Base-by-base conservation (phyloP, 495 filamentous ascomycete genomes). In the Aspergillus egyptiacus region DNA sequence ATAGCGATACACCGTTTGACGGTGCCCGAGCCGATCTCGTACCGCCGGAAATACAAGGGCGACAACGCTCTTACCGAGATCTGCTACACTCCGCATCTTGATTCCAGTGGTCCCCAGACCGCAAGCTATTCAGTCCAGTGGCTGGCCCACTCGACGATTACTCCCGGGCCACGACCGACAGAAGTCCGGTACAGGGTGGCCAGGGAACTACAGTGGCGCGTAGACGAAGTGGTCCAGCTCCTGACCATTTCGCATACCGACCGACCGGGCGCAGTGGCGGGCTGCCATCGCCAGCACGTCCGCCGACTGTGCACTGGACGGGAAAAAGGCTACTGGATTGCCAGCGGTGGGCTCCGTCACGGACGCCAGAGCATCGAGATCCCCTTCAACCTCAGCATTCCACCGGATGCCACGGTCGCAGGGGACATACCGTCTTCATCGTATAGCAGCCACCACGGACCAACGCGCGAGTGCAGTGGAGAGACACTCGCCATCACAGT, bases 181-280 rank as follows among this genome's bases (percentile, higher is more conserved):
- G 47, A 56, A 22, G 35, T 47, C 4, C 47, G 31, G 27, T 41
- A 48, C 18, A n/a, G 44, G 2, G 48, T 51, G 10, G 37, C 31
- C 4, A 51, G 51, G 20, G 36, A 51, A 22, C 6, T 56, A 7
- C 41, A 30, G 13, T 56, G 53, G 48, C 20, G 14, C 6, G 37
- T 56, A 20, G 47, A 48, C 10, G 47, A 56, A 37, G 46, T 27
- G 5, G 43, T 38, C 28, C 42, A 51, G 23, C 22, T 13, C 4
- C n/a, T 48, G 1, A 7, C 22, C 14, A 18, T 43, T 8, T 39
- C 41, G 9, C 20, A 20, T 24, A 11, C 13, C 6, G 15, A 11
- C 17, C 20, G 28, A 9, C 40, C 34, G 5, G n/a, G 18, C 13
- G 14, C 15, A 15, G 11, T 17, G 14, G 9, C 17, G 3, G 7